These are phyloP conservation scores for Whalleya microplaca DNA, from an alignment of 2,329 filamentous ascomycete genomes.

Conservation along the genomic window DNA sequence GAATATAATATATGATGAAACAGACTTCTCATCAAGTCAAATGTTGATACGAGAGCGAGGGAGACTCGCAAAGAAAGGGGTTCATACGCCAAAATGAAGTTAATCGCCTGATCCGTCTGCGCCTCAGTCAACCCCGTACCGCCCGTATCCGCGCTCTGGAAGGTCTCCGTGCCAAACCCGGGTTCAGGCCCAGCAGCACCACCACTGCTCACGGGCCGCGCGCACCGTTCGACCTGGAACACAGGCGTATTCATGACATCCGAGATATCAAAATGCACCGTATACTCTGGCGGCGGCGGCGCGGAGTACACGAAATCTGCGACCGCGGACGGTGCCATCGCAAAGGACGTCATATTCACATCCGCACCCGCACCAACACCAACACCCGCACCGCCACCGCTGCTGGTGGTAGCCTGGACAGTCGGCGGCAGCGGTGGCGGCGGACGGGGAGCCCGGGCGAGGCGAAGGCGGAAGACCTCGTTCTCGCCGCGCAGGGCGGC, in stretches of 20 bases:
- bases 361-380: too few relatives aligned
- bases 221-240: slow-evolving; percentile 44
- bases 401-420: too few relatives aligned
- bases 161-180: not conserved
- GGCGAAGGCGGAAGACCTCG: slow-evolving; percentile 42
- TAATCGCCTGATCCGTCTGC: slow-evolving; percentile 53
- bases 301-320: not conserved
- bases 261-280: slow-evolving; percentile 45
- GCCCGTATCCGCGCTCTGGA: not conserved
- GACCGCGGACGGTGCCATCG: not conserved
- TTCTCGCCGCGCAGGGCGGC: slow-evolving; percentile 47
- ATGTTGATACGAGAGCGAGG: not conserved
- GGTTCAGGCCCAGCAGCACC: not conserved
- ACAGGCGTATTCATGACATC: slow-evolving; percentile 46
- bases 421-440: too few relatives aligned
- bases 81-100: slow-evolving; percentile 57
- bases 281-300: slow-evolving; percentile 26
- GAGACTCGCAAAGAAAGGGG: not conserved
- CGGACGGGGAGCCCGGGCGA: slow-evolving; percentile 27
- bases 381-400: too few relatives aligned
- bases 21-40: not conserved
- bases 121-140: slow-evolving; percentile 33
- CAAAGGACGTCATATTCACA: slow-evolving; percentile 10
- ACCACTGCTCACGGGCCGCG: slow-evolving; percentile 16
- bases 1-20: not conserved